Evolutionary conservation across 345 rosid species (phyloP).

Genomic region (Brassica cretica): DNA sequence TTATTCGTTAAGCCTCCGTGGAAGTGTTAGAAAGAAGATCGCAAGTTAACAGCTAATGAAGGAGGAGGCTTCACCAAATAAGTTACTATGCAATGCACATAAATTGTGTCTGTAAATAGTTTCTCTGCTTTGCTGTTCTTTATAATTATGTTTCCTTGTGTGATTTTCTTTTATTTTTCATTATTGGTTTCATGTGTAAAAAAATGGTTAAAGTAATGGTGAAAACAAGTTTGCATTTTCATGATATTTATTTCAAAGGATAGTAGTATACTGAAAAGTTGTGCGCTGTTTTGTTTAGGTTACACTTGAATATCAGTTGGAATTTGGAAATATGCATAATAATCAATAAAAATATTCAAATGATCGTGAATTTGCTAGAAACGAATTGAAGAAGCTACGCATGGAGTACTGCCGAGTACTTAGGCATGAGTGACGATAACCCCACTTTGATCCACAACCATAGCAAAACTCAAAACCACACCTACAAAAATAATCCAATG

Average conservation of each 20-base stretch:
- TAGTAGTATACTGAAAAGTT: no score
- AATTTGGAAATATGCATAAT: not conserved
- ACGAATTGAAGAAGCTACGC: not conserved
- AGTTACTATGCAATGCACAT: slow-evolving; percentile 30
- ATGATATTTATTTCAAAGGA: not conserved
- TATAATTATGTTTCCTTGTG: slow-evolving; percentile 27
- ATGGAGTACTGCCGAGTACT: not conserved
- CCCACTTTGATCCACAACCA: not conserved
- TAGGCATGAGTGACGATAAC: not conserved
- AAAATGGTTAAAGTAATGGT: slow-evolving; percentile 32
- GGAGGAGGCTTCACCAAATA: slow-evolving; percentile 44
- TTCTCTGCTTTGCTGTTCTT: slow-evolving; percentile 14
- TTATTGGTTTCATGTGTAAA: slow-evolving; percentile 42
- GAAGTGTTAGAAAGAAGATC: slow-evolving; percentile 24
- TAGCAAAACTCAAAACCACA: not conserved
- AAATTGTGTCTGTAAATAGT: slow-evolving; percentile 42
- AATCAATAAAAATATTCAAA: not conserved
- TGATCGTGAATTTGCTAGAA: not conserved
- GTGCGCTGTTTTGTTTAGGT: no score
- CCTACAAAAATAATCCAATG: not conserved
- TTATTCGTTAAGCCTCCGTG: slow-evolving; percentile 40
- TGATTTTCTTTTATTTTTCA: slow-evolving; percentile 29
- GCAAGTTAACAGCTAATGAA: slow-evolving; percentile 12
- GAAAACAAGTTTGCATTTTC: slow-evolving; percentile 18
- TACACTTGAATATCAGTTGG: not conserved